Evolutionary conservation across 2,329 filamentous ascomycete genomes (phyloP).

Genomic region (Cadophora luteo-olivacea): DNA sequence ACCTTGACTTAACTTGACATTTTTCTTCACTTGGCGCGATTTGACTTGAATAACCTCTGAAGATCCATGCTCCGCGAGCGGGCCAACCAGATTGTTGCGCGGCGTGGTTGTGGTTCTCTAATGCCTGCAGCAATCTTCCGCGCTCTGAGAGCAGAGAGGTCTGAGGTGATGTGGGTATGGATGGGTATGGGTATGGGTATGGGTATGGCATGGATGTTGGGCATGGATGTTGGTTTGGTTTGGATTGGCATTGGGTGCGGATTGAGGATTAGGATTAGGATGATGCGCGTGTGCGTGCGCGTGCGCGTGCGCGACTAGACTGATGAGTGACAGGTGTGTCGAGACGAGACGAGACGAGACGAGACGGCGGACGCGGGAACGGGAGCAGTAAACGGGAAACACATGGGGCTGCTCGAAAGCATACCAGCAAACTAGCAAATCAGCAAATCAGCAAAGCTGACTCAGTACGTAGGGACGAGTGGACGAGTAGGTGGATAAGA

Average conservation of each 20-base stretch:
- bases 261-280: neutral
- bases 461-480: no score
- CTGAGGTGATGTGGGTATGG: neutral
- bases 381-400: neutral
- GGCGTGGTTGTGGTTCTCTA: neutral
- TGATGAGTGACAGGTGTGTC: neutral
- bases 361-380: neutral
- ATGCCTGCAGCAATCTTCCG: slow-evolving; percentile 19
- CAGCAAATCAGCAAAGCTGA: neutral
- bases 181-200: neutral
- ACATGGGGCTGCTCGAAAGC: neutral
- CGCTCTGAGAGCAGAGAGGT: slow-evolving; percentile 20
- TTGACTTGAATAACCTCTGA: neutral
- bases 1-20: neutral
- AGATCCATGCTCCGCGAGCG: slow-evolving; percentile 20
- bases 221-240: neutral
- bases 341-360: neutral
- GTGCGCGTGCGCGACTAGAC: slow-evolving; percentile 2
- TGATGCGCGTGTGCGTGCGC: neutral
- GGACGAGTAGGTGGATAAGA: neutral
- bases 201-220: neutral
- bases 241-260: neutral
- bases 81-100: slow-evolving; percentile 5
- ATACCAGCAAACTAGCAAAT: neutral
- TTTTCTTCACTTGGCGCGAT: slow-evolving; percentile 3